phyloP scores from a whole-genome alignment of 2,329 filamentous ascomycete species.

The Fusarium caatingaense region DNA sequence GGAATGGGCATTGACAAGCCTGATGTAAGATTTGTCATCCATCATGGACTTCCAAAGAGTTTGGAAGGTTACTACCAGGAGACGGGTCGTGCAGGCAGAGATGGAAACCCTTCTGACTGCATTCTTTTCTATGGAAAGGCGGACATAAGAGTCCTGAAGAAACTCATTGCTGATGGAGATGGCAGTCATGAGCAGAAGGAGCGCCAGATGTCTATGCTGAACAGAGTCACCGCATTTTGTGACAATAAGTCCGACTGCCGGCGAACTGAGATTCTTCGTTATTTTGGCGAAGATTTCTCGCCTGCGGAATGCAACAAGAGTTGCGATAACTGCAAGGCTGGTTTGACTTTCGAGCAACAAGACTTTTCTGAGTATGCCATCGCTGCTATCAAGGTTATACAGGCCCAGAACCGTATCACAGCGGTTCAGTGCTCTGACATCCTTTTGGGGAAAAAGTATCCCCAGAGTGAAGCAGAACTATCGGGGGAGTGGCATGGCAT shows the following conservation, averaged over 20 bases:
- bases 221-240: conserved; percentile 86
- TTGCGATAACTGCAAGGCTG: conserved; percentile 91
- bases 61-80: conserved; percentile 99
- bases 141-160: conserved; percentile 78
- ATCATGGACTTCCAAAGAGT: conserved; percentile 92
- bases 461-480: conserved; percentile 64
- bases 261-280: conserved; percentile 87
- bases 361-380: conserved; percentile 83
- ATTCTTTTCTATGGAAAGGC: conserved; percentile 88
- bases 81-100: conserved; percentile 92
- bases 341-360: conserved; percentile 74
- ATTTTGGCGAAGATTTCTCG: conserved; percentile 90
- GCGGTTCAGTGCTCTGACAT: conserved; percentile 86
- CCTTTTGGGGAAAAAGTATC: conserved; percentile 76
- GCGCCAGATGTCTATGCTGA: conserved; percentile 85
- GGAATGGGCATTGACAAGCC: conserved; percentile 99
- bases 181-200: conserved; percentile 83
- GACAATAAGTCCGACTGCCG: conserved; percentile 91
- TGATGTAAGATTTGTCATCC: conserved; percentile 95
- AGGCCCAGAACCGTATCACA: conserved; percentile 71
- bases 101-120: conserved; percentile 87
- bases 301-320: conserved; percentile 75
- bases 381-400: conserved; percentile 76
- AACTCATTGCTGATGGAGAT: conserved; percentile 86
- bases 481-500: conserved; percentile 73